Percentiles rank a stretch among this genome's conserved stretches.
Conservation (phyloP, 352 stramenopile genomes). For the Globisporangium radiosum region DNA sequence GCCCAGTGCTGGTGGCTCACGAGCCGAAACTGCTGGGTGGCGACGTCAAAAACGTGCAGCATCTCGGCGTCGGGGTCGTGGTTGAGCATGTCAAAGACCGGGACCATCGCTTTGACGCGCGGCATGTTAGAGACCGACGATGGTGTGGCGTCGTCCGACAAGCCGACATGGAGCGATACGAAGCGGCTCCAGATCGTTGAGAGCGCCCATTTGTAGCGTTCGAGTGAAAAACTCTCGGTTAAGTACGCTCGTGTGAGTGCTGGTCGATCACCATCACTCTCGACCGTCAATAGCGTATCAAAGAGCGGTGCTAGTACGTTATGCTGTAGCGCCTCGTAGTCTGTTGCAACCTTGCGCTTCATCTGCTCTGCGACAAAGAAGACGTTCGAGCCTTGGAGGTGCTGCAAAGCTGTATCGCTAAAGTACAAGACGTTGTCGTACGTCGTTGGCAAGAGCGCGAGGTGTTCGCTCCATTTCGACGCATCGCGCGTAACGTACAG, state of each 20-base stretch:
- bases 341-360: constrained; percentile 37
- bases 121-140: constrained; percentile 14
- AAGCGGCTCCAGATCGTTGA: constrained; percentile 86
- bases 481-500: constrained; percentile 30
- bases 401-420: constrained; percentile 23
- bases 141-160: constrained; percentile 7
- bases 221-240: constrained; percentile 46
- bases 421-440: constrained; percentile 80
- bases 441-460: constrained; percentile 41
- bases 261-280: constrained; percentile 9
- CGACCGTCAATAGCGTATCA: constrained; percentile 25
- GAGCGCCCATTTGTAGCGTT: constrained; percentile 78
- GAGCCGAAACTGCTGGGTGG: constrained; percentile 47
- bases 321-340: constrained; percentile 37
- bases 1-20: constrained; percentile 70
- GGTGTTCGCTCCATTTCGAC: constrained; percentile 61
- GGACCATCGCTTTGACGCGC: constrained; percentile 72
- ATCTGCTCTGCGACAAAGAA: constrained; percentile 64
- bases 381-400: constrained; percentile 54
- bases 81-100: constrained; percentile 86
- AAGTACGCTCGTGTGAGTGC: constrained; percentile 14
- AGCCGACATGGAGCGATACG: constrained; percentile 47
- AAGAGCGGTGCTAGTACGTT: constrained; percentile 45
- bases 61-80: constrained; percentile 72
- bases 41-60: constrained; percentile 56